Conservation (phyloP, 1,284 basidiomycete species). For the Papiliotrema nemorosa region DNA sequence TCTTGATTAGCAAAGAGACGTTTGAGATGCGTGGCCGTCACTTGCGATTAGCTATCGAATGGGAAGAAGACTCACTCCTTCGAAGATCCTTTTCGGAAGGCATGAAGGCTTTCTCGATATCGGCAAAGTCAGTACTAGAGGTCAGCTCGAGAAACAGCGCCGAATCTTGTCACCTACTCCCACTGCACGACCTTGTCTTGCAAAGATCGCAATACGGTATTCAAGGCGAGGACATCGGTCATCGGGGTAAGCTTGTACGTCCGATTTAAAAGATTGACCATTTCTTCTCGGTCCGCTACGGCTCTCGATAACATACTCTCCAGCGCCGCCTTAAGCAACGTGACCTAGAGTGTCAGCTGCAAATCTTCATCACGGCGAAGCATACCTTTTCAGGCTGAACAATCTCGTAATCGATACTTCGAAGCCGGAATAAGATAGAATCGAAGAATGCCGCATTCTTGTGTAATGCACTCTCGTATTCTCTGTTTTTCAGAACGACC, state of each 20-base stretch:
- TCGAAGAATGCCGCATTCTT: slow-evolving; percentile 64
- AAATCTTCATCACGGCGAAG: background rate
- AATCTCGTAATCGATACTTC: slow-evolving; percentile 44
- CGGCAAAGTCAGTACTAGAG: slow-evolving; percentile 52
- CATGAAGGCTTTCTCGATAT: slow-evolving; percentile 53
- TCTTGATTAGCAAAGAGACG: slow-evolving; percentile 55
- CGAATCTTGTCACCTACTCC: slow-evolving; percentile 54
- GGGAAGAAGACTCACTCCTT: slow-evolving; percentile 26
- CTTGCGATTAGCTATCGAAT: slow-evolving; percentile 7
- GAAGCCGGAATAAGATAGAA: slow-evolving; percentile 52
- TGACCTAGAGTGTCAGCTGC: slow-evolving; percentile 14
- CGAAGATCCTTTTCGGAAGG: slow-evolving; percentile 49
- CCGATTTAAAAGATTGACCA: slow-evolving; percentile 69
- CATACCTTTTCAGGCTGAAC: slow-evolving; percentile 45
- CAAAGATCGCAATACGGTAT: slow-evolving; percentile 76
- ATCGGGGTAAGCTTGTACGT: slow-evolving; percentile 75
- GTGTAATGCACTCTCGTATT: slow-evolving; percentile 72
- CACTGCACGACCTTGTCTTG: slow-evolving; percentile 96
- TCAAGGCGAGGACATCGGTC: slow-evolving; percentile 83
- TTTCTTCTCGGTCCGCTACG: slow-evolving; percentile 69
- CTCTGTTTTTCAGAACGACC: slow-evolving; percentile 81
- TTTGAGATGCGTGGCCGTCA: slow-evolving; percentile 51
- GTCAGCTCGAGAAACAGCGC: slow-evolving; percentile 4
- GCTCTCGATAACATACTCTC: slow-evolving; percentile 63
- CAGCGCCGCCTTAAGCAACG: slow-evolving; percentile 32